Evolutionary conservation across 108 stramenopile species (phyloP), one percentile per base, ranked within the genome.

Genomic region (Cyclotella kingstonii): DNA sequence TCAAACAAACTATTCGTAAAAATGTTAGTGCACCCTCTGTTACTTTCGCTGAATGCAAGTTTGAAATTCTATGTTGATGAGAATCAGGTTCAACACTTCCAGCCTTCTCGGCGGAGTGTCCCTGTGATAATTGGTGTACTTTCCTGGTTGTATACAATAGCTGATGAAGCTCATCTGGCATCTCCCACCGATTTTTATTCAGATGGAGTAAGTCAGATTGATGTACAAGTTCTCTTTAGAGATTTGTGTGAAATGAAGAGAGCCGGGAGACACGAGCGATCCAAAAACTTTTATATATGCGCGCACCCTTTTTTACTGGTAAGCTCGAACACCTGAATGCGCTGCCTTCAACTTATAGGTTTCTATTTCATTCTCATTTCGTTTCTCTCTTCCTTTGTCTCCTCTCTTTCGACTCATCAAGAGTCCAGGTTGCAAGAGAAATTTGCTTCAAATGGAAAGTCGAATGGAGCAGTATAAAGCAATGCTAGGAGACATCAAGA

Each of bases 381-480:
- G n/a, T n/a, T n/a, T n/a, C n/a, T n/a, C n/a, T n/a, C n/a, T n/a
- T n/a, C n/a, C n/a, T n/a, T n/a, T n/a, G n/a, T n/a, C n/a, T n/a
- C n/a, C 26, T 27, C 33, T 5, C 18, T 30, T 27, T 5, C 50
- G 33, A 35, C 67, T 82, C 6, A n/a, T 44, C 14, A 5, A 44
- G 43, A 52, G 51, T 22, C 84, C 87, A 2, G 68, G 61, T 11
- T 54, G 67, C 21, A 89, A 89, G 41, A 68, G 84, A 40, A 77
- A 84, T 52, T 58, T 89, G 47, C 64, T 89, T 2, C 74, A 81
- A 53, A 83, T 89, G 46, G 84, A 89, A 48, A 69, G 66, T 28
- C 81, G 86, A 64, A 35, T 89, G n/a, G 61, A 81, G 5, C 84
- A 84, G 81, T 57, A 80, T 27, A 68, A 81, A 38, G 79, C 82